Conservation (phyloP, 164 flowering plant species). For the Chimonanthus praecox region DNA sequence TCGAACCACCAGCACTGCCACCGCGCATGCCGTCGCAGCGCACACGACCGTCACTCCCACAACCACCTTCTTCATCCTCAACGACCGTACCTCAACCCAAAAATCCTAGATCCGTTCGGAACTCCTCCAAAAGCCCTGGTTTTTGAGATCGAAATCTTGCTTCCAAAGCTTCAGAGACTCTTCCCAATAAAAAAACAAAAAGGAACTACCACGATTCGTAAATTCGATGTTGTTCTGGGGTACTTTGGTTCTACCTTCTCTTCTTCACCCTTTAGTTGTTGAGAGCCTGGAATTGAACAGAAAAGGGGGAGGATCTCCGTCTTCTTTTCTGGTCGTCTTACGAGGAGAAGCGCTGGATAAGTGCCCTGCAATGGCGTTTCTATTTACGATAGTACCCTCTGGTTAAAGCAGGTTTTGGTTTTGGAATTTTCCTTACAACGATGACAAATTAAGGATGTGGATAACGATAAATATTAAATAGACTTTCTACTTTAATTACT, state of each 20-base stretch:
- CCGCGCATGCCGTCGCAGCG: slow-evolving; percentile 76
- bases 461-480: no score
- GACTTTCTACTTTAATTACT: no score
- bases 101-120: not conserved
- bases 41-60: slow-evolving; percentile 70
- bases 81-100: not conserved
- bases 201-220: not conserved
- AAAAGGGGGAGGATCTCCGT: not conserved
- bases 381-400: not conserved
- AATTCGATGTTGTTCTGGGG: not conserved
- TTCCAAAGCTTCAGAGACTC: not conserved
- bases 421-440: no score
- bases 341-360: not conserved
- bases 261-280: not conserved
- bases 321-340: not conserved
- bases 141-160: not conserved
- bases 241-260: not conserved
- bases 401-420: no score
- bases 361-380: not conserved
- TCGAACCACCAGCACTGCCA: slow-evolving; percentile 63
- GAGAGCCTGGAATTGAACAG: not conserved
- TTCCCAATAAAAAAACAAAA: not conserved
- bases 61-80: slow-evolving; percentile 44
- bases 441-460: no score
- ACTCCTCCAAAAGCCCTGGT: not conserved